A percentile compares a stretch with the other conserved stretches of the same genome.
These are phyloP conservation scores for Primulina eburnea DNA, from an alignment of 257 asterid genomes.

Conservation along the genomic window DNA sequence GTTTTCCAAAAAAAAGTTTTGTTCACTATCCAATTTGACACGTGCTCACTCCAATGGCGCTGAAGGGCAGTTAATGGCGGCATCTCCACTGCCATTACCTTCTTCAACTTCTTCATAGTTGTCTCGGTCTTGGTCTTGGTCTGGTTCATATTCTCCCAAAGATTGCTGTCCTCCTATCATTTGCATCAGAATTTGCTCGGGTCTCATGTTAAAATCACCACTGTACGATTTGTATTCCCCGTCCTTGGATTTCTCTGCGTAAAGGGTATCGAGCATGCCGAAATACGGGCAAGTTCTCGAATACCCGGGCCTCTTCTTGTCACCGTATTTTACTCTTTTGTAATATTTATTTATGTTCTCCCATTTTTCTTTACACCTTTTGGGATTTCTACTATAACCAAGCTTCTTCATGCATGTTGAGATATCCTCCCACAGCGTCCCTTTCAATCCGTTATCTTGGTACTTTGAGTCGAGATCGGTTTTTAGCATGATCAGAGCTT, in stretches of 20 bases:
- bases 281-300: constrained; percentile 78
- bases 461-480: constrained; percentile 53
- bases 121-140: no score
- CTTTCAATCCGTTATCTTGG: constrained; percentile 61
- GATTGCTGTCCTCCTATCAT: constrained; percentile 48
- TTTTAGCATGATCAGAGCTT: constrained; percentile 58
- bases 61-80: not conserved
- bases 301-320: constrained; percentile 57
- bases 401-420: constrained; percentile 62
- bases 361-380: constrained; percentile 90
- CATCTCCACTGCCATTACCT: no score
- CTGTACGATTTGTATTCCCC: constrained; percentile 30
- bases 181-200: constrained; percentile 65
- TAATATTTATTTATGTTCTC: constrained; percentile 82
- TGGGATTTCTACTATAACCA: constrained; percentile 64
- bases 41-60: not conserved
- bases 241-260: constrained; percentile 47
- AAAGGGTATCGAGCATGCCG: constrained; percentile 55
- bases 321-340: constrained; percentile 66
- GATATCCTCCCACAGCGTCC: constrained; percentile 72
- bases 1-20: not conserved
- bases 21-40: no score
- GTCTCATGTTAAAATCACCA: constrained; percentile 41
- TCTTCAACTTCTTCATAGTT: no score
- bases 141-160: no score